Evolutionary conservation across 169 alveolate species (phyloP), one percentile per base, ranked within the genome.

Genomic region (Haemoproteus tartakovskyi): DNA sequence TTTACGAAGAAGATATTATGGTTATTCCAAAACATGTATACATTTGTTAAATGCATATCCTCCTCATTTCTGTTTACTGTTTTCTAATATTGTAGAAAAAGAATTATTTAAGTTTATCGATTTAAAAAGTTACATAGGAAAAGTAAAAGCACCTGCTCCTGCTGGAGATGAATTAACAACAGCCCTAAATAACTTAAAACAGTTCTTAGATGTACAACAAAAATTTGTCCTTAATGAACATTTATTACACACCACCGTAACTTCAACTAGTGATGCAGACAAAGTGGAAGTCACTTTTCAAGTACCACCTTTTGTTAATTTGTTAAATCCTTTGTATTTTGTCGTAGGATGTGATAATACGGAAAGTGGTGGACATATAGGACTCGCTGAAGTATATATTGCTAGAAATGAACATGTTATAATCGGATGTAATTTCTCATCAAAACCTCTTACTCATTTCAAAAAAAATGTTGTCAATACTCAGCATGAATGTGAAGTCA

Each of bases 341-440:
- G 8, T 67, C 26, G 27, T 67, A 22, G 82, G 82, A 1, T 67
- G 82, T 40, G 29, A 67, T 22, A 67, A 67, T 33, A 67, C 52
- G 0, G 56, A 52, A 5, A 70, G 21, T 54, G 70, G 37, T 6
- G 82, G 82, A 0, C 51, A 54, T 6, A 29, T 54, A 0, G 82
- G 82, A 5, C 14, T 67, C 6, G 82, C 56, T 0, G 82, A 67
- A 47, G 24, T 67, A 47, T 33, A 54, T 19, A 27, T 67, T 1
- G 38, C 82, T 1, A 67, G 56, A 14, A 52, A 41, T 24, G 74
- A 67, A 40, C 54, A 67, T 19, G 11, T 12, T 0, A 47, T 67
- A 26, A 67, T 54, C 24, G 82, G 82, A 16, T 67, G 82, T 27
- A 67, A 67, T 43, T 67, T 67, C 30, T 38, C 46, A n/a, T 36